These are phyloP conservation scores for Cercophora newfieldiana DNA, from an alignment of 495 filamentous ascomycete genomes.

Conservation along the genomic window DNA sequence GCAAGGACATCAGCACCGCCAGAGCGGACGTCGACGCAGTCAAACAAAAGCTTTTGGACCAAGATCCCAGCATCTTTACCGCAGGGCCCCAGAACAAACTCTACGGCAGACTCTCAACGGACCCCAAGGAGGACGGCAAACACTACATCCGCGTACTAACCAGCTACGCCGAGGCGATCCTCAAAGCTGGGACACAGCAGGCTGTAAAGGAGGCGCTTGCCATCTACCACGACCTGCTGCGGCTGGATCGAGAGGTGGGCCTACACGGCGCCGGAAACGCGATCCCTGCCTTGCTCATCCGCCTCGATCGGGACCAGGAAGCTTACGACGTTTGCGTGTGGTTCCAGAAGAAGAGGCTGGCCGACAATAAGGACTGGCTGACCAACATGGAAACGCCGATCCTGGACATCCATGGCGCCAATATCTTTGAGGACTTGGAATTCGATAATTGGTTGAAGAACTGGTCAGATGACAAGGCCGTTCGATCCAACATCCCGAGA, in stretches of 20 bases:
- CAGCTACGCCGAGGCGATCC: too few relatives aligned
- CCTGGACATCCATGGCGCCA: slow-evolving; percentile 2
- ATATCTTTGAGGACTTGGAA: not conserved
- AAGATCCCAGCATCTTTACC: not conserved
- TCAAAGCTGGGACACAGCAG: not conserved
- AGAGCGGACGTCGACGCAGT: not conserved
- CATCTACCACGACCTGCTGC: not conserved
- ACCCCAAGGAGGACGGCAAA: not conserved
- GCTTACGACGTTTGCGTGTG: slow-evolving; percentile 3
- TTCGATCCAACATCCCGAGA: not conserved
- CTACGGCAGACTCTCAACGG: not conserved
- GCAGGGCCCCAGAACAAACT: not conserved
- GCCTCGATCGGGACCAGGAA: slow-evolving; percentile 5
- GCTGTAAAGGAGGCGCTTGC: not conserved
- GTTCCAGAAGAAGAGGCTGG: not conserved
- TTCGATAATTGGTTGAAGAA: too few relatives aligned
- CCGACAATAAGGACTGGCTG: not conserved
- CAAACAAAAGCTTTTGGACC: not conserved
- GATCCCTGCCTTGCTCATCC: not conserved
- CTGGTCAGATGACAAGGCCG: too few relatives aligned
- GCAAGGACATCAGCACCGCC: not conserved
- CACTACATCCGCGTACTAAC: not conserved
- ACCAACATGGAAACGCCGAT: not conserved
- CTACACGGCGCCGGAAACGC: not conserved
- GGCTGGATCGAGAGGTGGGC: not conserved